A percentile compares a stretch with the other conserved stretches of the same genome.
Conservation (phyloP, 2,329 filamentous ascomycete genomes). For the Cladobotryum mycophilum region DNA sequence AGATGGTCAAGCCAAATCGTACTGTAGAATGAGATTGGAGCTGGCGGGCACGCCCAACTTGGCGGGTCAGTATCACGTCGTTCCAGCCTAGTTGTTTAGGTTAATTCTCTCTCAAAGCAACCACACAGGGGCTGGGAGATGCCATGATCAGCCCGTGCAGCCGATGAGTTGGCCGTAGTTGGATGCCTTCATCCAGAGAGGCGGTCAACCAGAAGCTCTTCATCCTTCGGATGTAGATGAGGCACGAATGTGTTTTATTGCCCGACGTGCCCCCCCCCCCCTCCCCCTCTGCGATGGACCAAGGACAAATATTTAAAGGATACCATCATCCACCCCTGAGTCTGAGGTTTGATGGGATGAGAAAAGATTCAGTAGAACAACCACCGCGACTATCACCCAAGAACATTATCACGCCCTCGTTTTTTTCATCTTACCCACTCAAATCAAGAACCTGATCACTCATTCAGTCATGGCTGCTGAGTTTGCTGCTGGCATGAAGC, state of each 20-base stretch:
- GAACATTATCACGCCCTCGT: not conserved
- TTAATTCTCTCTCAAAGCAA: constrained; percentile 10
- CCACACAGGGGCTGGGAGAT: constrained; percentile 6
- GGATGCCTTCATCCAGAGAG: not conserved
- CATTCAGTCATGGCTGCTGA: constrained; percentile 7
- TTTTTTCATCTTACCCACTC: not conserved
- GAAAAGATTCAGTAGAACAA: not conserved
- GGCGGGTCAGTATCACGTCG: constrained; percentile 13
- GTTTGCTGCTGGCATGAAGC: constrained; percentile 11
- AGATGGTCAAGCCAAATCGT: not conserved
- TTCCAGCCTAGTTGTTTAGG: constrained; percentile 7
- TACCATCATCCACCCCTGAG: not conserved
- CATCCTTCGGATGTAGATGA: not conserved
- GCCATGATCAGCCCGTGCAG: constrained; percentile 8
- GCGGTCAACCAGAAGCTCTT: constrained; percentile 8
- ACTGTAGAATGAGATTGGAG: constrained; percentile 1
- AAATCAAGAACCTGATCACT: not conserved
- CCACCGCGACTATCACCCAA: not conserved
- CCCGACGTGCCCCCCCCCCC: not conserved
- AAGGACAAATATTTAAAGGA: not conserved
- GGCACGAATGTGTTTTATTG: not conserved
- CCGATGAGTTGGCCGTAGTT: constrained; percentile 6
- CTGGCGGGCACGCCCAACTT: constrained; percentile 3
- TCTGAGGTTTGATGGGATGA: not conserved
- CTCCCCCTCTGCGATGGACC: no score